Conservation (phyloP, 2,329 filamentous ascomycete genomes). For the Ascochyta clinopodiicola region DNA sequence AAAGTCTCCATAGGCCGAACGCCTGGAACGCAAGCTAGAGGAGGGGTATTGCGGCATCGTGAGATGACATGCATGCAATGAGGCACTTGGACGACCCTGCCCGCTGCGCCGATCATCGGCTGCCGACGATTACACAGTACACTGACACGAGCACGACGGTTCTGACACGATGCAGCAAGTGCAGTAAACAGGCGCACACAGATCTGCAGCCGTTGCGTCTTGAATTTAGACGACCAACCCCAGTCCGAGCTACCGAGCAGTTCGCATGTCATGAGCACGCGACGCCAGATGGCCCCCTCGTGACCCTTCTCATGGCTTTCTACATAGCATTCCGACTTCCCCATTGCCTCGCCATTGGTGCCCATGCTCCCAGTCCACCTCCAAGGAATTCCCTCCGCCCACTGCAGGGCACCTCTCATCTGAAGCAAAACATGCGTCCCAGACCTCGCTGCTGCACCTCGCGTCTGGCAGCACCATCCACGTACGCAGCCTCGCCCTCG, state of each 20-base stretch:
- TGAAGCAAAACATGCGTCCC: slow-evolving; percentile 43
- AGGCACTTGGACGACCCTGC: neutral
- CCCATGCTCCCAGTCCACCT: neutral
- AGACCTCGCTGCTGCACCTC: slow-evolving; percentile 52
- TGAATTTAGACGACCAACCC: slow-evolving; percentile 2
- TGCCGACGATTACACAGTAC: neutral
- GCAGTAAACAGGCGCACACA: neutral
- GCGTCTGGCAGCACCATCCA: slow-evolving; percentile 51
- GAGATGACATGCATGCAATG: slow-evolving; percentile 1
- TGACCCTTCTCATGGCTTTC: slow-evolving; percentile 12
- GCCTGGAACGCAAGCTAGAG: slow-evolving; percentile 3
- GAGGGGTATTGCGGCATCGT: slow-evolving; percentile 10
- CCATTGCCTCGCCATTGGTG: neutral
- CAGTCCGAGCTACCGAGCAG: slow-evolving; percentile 11
- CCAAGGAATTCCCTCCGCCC: slow-evolving; percentile 14
- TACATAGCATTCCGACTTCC: slow-evolving; percentile 4
- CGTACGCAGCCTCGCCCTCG: slow-evolving; percentile 62
- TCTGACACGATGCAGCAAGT: neutral
- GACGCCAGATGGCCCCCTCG: slow-evolving; percentile 15
- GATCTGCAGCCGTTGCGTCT: neutral
- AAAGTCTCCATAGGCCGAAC: slow-evolving; percentile 1
- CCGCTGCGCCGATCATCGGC: slow-evolving; percentile 8
- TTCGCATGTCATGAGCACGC: slow-evolving; percentile 17
- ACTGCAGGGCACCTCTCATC: slow-evolving; percentile 11
- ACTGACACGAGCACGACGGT: neutral